A percentile compares a stretch with the other conserved stretches of the same genome.
These are phyloP conservation scores for Mycothermus thermophilus DNA, from an alignment of 495 filamentous ascomycete genomes.

Conservation along the genomic window DNA sequence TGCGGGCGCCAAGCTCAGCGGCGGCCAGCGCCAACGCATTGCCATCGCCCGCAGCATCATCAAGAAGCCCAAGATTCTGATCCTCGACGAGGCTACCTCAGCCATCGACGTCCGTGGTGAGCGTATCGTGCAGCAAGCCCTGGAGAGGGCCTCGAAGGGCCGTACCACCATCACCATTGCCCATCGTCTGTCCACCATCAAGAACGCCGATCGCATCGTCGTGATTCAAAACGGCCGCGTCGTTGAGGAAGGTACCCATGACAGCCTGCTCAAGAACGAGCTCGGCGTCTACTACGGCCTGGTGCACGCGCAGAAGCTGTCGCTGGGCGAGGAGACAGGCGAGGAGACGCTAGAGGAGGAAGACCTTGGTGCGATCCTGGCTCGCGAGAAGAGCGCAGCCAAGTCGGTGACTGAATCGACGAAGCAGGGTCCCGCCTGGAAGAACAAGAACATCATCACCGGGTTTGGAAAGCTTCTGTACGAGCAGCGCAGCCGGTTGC, in stretches of 20 bases:
- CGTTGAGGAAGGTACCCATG: slow-evolving; percentile 55
- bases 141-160: slow-evolving; percentile 50
- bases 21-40: slow-evolving; percentile 51
- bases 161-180: slow-evolving; percentile 73
- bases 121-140: slow-evolving; percentile 51
- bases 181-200: slow-evolving; percentile 57
- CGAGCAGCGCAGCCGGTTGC: slow-evolving; percentile 28
- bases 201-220: slow-evolving; percentile 56
- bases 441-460: slow-evolving; percentile 23
- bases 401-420: slow-evolving; percentile 16
- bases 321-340: slow-evolving; percentile 19
- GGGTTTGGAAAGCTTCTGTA: slow-evolving; percentile 36
- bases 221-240: slow-evolving; percentile 47
- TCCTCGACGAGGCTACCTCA: slow-evolving; percentile 72
- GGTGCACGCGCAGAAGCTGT: slow-evolving; percentile 39
- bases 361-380: slow-evolving; percentile 25
- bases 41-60: slow-evolving; percentile 59
- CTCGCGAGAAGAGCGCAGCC: slow-evolving; percentile 35
- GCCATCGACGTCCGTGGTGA: slow-evolving; percentile 63
- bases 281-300: slow-evolving; percentile 39
- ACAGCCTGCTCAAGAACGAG: slow-evolving; percentile 42
- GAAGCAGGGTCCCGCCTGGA: slow-evolving; percentile 17
- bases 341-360: slow-evolving; percentile 23
- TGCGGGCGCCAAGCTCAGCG: slow-evolving; percentile 34
- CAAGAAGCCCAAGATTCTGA: slow-evolving; percentile 60